Evolutionary conservation across 306 rosid genomes (phyloP).

Genomic region (Pyrus pyrifolia): DNA sequence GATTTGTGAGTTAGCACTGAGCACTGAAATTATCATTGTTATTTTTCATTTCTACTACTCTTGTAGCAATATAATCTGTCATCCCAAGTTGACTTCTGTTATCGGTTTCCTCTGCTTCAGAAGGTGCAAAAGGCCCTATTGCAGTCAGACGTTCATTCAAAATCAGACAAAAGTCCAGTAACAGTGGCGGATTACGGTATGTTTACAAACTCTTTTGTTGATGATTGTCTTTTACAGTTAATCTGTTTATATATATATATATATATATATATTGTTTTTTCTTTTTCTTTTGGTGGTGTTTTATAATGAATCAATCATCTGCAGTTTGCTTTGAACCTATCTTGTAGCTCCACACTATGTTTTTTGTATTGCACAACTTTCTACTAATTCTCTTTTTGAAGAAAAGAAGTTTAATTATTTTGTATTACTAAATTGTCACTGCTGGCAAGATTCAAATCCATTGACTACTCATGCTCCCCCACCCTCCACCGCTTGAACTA

Average conservation of each 20-base stretch:
- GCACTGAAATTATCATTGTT: too few species aligned
- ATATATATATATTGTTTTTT: too few species aligned
- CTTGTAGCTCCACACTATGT: background rate
- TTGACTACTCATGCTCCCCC: background rate
- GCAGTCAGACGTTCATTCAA: constrained; percentile 86
- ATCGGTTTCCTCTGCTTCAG: constrained; percentile 34
- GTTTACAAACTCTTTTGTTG: constrained; percentile 4
- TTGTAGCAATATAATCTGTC: background rate
- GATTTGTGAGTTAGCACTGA: background rate
- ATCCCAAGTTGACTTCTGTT: background rate
- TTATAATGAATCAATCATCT: background rate
- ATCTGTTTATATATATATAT: background rate
- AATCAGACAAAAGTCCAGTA: constrained; percentile 89
- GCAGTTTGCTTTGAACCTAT: background rate
- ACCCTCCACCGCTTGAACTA: background rate
- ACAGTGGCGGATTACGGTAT: constrained; percentile 93
- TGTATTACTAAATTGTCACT: background rate
- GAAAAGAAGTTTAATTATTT: background rate
- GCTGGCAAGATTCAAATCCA: background rate
- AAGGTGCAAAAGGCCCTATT: constrained; percentile 79
- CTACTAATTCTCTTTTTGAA: background rate
- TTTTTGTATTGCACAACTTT: background rate
- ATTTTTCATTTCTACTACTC: background rate
- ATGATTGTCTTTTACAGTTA: background rate
- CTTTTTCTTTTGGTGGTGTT: background rate